Percentiles rank a stretch among this genome's conserved stretches.
Conservation (phyloP, 441 rosid species). For the Corymbia citriodora region DNA sequence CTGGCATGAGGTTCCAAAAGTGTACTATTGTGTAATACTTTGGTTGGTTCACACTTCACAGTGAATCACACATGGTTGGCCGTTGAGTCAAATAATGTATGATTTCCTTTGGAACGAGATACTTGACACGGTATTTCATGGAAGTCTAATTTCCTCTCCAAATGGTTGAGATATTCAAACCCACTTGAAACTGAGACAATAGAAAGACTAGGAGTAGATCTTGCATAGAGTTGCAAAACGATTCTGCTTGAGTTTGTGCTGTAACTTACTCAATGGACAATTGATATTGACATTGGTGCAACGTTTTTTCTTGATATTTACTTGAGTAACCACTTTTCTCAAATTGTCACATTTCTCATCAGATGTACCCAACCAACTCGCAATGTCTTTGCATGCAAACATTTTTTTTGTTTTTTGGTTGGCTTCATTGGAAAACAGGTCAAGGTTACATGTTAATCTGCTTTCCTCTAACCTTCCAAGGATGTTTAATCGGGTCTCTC, state of each 20-base stretch:
- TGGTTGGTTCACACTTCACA: background rate
- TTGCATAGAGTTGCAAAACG: background rate
- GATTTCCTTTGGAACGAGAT: background rate
- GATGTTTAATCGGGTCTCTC: background rate
- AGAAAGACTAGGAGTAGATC: background rate
- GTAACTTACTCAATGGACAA: background rate
- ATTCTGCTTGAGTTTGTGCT: background rate
- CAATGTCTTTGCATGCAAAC: background rate
- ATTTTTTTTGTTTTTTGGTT: background rate
- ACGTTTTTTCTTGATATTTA: background rate
- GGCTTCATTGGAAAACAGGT: too few relatives aligned
- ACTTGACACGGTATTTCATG: background rate
- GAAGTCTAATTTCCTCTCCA: background rate
- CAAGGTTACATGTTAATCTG: too few relatives aligned
- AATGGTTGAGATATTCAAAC: background rate
- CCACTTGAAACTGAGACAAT: background rate
- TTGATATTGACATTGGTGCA: background rate
- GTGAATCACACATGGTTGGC: background rate
- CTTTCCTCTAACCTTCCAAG: too few relatives aligned
- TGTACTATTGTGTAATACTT: background rate
- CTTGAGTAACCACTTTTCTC: background rate
- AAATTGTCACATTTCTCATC: background rate
- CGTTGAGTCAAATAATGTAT: background rate
- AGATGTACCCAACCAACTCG: background rate
- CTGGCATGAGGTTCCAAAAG: background rate